Conservation (phyloP, 106 monocot genomes). For the Dendrobium officinale region DNA sequence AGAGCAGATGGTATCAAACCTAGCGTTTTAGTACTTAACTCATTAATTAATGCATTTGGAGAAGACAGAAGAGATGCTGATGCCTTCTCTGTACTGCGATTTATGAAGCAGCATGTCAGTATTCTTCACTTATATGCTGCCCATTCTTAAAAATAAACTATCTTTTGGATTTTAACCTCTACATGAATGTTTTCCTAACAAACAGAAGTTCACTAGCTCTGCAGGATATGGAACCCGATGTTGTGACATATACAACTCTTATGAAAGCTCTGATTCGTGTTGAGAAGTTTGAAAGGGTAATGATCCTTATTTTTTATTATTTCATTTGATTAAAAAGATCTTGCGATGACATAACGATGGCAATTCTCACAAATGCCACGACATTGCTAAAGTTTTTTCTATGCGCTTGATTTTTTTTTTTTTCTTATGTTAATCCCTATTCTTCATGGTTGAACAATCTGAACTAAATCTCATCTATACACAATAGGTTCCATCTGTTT, state of each 20-base stretch:
- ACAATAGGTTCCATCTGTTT: constrained; percentile 21
- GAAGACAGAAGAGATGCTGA: constrained; percentile 86
- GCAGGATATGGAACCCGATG: constrained; percentile 84
- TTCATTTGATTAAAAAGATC: too few species aligned
- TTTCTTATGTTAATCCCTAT: background rate
- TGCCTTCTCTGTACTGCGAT: constrained; percentile 83
- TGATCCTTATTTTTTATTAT: background rate
- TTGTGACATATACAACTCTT: constrained; percentile 95
- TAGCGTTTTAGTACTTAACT: constrained; percentile 75
- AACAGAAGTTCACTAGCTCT: constrained; percentile 10
- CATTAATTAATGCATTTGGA: constrained; percentile 96
- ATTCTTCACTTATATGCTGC: background rate
- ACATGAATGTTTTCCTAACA: constrained; percentile 1
- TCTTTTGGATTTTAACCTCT: background rate
- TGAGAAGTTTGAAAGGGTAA: constrained; percentile 91
- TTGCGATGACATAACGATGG: too few species aligned
- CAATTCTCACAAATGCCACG: background rate
- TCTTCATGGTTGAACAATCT: background rate
- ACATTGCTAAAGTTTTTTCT: background rate
- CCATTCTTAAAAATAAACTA: background rate
- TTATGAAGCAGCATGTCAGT: constrained; percentile 94
- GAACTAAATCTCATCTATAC: background rate
- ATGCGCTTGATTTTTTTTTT: background rate
- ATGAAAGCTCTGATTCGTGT: constrained; percentile 97
- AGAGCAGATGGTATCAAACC: constrained; percentile 89